Evolutionary conservation across 2,329 filamentous ascomycete genomes (phyloP).

Genomic region (Peltaster fructicola): DNA sequence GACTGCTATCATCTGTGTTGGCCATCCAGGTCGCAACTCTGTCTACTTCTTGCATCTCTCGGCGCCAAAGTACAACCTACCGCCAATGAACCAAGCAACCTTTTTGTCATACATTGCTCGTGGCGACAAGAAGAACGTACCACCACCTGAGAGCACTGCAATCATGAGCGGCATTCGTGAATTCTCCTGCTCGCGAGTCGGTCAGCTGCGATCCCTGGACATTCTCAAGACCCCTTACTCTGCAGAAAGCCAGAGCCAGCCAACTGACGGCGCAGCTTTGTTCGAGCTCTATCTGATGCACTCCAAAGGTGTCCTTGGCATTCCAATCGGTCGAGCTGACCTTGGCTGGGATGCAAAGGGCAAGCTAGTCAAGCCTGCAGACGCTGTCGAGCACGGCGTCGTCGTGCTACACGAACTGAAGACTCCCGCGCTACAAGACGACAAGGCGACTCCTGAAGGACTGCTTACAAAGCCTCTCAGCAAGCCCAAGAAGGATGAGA

Average conservation of each 20-base stretch:
- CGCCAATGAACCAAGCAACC: slow-evolving; percentile 65
- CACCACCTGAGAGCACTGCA: slow-evolving; percentile 81
- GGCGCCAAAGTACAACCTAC: slow-evolving; percentile 76
- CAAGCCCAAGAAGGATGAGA: slow-evolving; percentile 4
- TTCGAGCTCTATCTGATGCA: slow-evolving; percentile 98
- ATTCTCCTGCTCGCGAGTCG: slow-evolving; percentile 77
- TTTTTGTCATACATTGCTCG: slow-evolving; percentile 65
- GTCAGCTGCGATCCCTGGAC: slow-evolving; percentile 74
- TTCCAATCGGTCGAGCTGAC: slow-evolving; percentile 73
- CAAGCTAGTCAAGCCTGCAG: slow-evolving; percentile 63
- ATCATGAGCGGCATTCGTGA: slow-evolving; percentile 95
- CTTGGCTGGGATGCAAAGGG: slow-evolving; percentile 83
- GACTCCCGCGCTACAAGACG: slow-evolving; percentile 10
- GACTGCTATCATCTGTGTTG: slow-evolving; percentile 85
- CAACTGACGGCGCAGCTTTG: slow-evolving; percentile 52
- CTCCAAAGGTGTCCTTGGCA: slow-evolving; percentile 84
- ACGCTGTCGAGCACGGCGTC: slow-evolving; percentile 56
- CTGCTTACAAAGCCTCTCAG: slow-evolving; percentile 9
- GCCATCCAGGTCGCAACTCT: slow-evolving; percentile 90
- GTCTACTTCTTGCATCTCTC: slow-evolving; percentile 95
- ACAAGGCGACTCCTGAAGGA: slow-evolving; percentile 5
- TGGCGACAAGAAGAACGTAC: slow-evolving; percentile 51
- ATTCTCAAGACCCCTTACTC: slow-evolving; percentile 53
- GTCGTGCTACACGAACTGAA: slow-evolving; percentile 56
- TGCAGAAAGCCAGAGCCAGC: slow-evolving; percentile 33